Conservation (phyloP, 2,329 filamentous ascomycete genomes). For the Furcasterigmium furcatum region DNA sequence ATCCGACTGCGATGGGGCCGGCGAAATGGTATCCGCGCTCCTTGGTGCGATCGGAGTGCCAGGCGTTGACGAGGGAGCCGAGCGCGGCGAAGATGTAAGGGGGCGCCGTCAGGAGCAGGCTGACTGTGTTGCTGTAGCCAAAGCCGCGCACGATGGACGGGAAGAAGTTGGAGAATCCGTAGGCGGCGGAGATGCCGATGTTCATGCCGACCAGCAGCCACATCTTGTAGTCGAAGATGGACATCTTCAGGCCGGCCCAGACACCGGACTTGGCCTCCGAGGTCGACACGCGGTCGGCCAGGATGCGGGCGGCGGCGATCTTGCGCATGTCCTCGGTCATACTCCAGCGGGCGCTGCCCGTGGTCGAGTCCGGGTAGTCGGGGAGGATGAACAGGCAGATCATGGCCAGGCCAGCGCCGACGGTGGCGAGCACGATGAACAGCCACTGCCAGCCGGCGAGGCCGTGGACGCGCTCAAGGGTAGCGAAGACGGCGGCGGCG, state of each 20-base stretch:
- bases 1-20: constrained; percentile 12
- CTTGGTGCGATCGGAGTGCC: constrained; percentile 14
- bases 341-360: constrained; percentile 17
- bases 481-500: not conserved
- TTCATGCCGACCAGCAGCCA: constrained; percentile 18
- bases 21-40: constrained; percentile 17
- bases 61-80: constrained; percentile 13
- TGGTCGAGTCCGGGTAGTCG: constrained; percentile 18
- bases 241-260: constrained; percentile 17
- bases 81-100: constrained; percentile 17
- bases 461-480: not conserved
- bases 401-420: constrained; percentile 14
- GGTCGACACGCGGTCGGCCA: constrained; percentile 17
- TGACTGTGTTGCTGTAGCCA: constrained; percentile 15
- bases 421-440: constrained; percentile 24
- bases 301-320: constrained; percentile 17
- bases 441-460: constrained; percentile 1
- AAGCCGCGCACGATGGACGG: constrained; percentile 16
- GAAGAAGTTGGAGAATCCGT: constrained; percentile 19
- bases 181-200: constrained; percentile 15
- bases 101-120: constrained; percentile 16
- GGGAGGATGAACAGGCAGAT: constrained; percentile 14
- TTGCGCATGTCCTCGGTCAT: constrained; percentile 18
- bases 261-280: constrained; percentile 15
- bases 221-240: constrained; percentile 16